A percentile compares a stretch with the other conserved stretches of the same genome.
These are phyloP conservation scores for Xylaria digitata DNA, from an alignment of 2,329 filamentous ascomycete genomes.

Conservation along the genomic window DNA sequence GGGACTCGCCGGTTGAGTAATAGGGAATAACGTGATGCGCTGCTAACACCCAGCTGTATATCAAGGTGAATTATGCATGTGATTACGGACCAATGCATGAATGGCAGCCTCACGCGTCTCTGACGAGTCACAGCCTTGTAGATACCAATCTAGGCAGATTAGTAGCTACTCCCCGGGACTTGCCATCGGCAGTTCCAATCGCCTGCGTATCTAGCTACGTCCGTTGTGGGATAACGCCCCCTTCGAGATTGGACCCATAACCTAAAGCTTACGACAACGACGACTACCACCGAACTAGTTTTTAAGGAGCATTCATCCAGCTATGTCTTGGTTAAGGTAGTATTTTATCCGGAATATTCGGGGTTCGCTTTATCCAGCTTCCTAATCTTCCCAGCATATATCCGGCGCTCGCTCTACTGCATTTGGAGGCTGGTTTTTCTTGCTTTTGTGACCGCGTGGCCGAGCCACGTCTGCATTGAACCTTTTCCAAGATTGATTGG, in stretches of 20 bases:
- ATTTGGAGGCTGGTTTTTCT: slow-evolving; percentile 18
- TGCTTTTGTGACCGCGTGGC: slow-evolving; percentile 19
- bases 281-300: background rate
- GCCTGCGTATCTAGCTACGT: background rate
- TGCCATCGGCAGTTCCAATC: slow-evolving; percentile 34
- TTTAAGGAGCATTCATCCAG: slow-evolving; percentile 11
- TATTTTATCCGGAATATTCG: slow-evolving; percentile 34
- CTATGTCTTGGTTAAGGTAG: slow-evolving; percentile 14
- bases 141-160: slow-evolving; percentile 35
- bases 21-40: slow-evolving; percentile 8
- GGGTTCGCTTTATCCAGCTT: slow-evolving; percentile 31
- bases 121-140: slow-evolving; percentile 17
- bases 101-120: slow-evolving; percentile 22
- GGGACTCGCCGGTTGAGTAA: background rate
- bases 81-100: slow-evolving; percentile 6
- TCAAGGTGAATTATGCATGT: slow-evolving; percentile 5
- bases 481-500: background rate
- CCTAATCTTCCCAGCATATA: slow-evolving; percentile 34
- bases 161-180: slow-evolving; percentile 21
- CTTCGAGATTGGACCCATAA: slow-evolving; percentile 10
- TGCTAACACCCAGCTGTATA: slow-evolving; percentile 14
- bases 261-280: slow-evolving; percentile 5
- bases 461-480: slow-evolving; percentile 4
- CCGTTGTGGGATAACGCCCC: slow-evolving; percentile 9
- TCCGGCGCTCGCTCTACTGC: slow-evolving; percentile 22